Evolutionary conservation across 2,329 filamentous ascomycete genomes (phyloP).

Genomic region (Penicillium vulpinum): DNA sequence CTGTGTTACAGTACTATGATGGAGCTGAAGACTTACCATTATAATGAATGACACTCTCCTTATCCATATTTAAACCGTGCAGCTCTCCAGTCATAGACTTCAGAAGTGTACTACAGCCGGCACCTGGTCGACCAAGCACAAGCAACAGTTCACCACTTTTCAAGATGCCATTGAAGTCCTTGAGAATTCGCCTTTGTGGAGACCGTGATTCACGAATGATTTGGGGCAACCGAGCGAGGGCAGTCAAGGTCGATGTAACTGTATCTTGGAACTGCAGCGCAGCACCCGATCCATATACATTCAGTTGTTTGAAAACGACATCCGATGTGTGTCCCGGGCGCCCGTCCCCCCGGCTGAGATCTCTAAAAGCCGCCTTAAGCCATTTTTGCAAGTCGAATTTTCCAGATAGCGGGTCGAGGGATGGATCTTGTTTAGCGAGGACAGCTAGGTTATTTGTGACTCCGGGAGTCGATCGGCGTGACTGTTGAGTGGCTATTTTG

Average conservation of each 20-base stretch:
- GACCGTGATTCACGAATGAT: slow-evolving; percentile 16
- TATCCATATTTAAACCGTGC: slow-evolving; percentile 71
- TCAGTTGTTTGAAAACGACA: slow-evolving; percentile 26
- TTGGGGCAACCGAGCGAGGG: slow-evolving; percentile 21
- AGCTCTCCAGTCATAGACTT: slow-evolving; percentile 81
- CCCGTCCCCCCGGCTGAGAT: slow-evolving; percentile 13
- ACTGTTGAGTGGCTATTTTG: slow-evolving; percentile 22
- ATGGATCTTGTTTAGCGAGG: slow-evolving; percentile 17
- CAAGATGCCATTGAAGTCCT: slow-evolving; percentile 61
- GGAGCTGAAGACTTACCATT: slow-evolving; percentile 54
- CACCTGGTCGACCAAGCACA: slow-evolving; percentile 50
- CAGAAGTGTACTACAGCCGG: slow-evolving; percentile 72
- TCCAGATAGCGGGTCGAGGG: slow-evolving; percentile 18
- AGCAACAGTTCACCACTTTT: slow-evolving; percentile 53
- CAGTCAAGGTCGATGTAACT: slow-evolving; percentile 19
- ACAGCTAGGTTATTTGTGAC: slow-evolving; percentile 12
- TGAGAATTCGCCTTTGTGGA: slow-evolving; percentile 52
- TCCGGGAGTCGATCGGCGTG: slow-evolving; percentile 13
- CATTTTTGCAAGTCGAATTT: slow-evolving; percentile 23
- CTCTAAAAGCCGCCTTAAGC: slow-evolving; percentile 18
- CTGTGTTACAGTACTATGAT: neutral
- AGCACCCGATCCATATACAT: slow-evolving; percentile 29
- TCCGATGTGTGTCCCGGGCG: slow-evolving; percentile 14
- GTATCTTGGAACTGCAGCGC: slow-evolving; percentile 29
- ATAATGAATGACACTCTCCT: slow-evolving; percentile 73